Base-by-base conservation (phyloP, 2,329 filamentous ascomycete genomes). In the Penicillium sp. region DNA sequence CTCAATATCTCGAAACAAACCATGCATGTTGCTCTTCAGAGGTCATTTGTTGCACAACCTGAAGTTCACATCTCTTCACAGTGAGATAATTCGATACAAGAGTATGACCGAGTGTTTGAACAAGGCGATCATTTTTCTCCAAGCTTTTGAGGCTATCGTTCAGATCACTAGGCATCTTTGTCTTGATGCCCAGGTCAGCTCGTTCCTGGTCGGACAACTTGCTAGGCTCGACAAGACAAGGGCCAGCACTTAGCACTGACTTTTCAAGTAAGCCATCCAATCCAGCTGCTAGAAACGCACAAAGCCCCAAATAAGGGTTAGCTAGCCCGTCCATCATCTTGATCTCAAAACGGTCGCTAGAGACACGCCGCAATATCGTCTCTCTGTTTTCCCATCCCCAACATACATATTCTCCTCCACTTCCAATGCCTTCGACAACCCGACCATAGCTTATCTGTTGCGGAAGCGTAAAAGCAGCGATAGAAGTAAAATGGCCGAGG, bases 361-460 rank as follows among this genome's bases (percentile, higher is more conserved):
- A 34, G 21, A 68, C 56, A n/a, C 60, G 60, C 3, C 65, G 64
- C 9, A 70, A 51, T 8, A 63, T 53, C 2, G 54, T 58, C 34
- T 67, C 67, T 18, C 62, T 67, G 45, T 68, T 70, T 34, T 63
- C 60, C 61, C 60, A 64, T 23, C 63, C 62, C 65, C 67, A 69
- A 9, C 47, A 48, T 1, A 64, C 61, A 34, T 63, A 69, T 29
- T 68, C 67, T 24, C 63, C 63, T 19, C 66, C 66, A 33, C 61
- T 63, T 62, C 64, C 67, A 21, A 67, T 58, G 2, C 66, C 63
- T 11, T 62, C 54, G 11, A 44, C 50, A 5, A 67, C 64, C 1
- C 67, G 53, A 14, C 55, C 56, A 42, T 69, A 69, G 42, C 63
- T 65, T 18, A 61, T 46, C 5, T 64, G 60, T 5, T 63, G 58